Conservation (phyloP, 177 flowering plant genomes). For the Vitis hybrid region DNA sequence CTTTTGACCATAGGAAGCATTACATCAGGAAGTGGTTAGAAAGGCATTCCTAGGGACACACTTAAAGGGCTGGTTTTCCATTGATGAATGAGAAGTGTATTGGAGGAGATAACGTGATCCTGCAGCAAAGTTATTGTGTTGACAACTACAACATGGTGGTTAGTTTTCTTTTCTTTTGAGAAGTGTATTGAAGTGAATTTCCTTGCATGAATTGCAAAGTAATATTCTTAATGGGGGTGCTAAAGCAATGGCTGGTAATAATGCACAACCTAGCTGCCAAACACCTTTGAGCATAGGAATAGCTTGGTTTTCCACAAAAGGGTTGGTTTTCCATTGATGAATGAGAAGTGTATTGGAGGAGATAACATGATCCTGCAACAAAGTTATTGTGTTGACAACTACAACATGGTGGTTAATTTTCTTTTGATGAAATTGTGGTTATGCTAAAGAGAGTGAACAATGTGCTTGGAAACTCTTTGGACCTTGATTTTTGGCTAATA, state of each 20-base stretch:
- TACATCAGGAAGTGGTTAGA: slow-evolving; percentile 39
- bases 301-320: too few species aligned
- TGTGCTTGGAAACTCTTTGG: too few species aligned
- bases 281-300: slow-evolving; percentile 19
- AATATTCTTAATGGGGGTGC: slow-evolving; percentile 11
- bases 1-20: slow-evolving; percentile 16
- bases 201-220: slow-evolving; percentile 26
- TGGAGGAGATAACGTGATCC: slow-evolving; percentile 29
- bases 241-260: background rate
- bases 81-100: slow-evolving; percentile 31
- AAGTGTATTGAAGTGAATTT: slow-evolving; percentile 21
- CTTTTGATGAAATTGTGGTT: background rate
- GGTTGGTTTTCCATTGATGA: slow-evolving; percentile 15
- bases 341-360: slow-evolving; percentile 33
- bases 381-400: slow-evolving; percentile 27
- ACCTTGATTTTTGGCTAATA: too few species aligned
- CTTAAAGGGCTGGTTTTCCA: slow-evolving; percentile 11
- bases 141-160: slow-evolving; percentile 39
- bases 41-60: slow-evolving; percentile 11
- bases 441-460: too few species aligned
- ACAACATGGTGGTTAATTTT: slow-evolving; percentile 37
- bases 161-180: slow-evolving; percentile 9
- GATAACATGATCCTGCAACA: slow-evolving; percentile 23
- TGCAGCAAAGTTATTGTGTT: slow-evolving; percentile 24
- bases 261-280: slow-evolving; percentile 1